Evolutionary conservation across 164 flowering plant genomes (phyloP).

Genomic region (Tetracentron sinense): DNA sequence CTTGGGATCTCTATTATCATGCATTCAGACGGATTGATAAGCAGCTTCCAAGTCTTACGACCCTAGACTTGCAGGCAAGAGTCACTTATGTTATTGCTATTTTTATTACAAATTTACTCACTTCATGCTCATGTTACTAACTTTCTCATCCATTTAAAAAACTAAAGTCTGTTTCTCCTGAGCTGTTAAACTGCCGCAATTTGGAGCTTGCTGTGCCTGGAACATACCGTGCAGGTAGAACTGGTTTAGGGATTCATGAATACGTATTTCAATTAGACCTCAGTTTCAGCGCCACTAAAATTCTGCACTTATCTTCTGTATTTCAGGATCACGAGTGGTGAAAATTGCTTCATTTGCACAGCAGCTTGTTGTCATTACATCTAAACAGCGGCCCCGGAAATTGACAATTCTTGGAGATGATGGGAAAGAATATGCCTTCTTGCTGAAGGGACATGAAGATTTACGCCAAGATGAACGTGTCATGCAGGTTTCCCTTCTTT

Average conservation of each 20-base stretch:
- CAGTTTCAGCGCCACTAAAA: not conserved
- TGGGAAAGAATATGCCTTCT: slow-evolving; percentile 92
- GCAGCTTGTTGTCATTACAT: slow-evolving; percentile 90
- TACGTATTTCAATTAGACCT: not conserved
- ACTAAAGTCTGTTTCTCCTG: slow-evolving; percentile 90
- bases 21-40: slow-evolving; percentile 93
- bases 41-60: slow-evolving; percentile 89
- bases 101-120: slow-evolving; percentile 10
- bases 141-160: slow-evolving; percentile 11
- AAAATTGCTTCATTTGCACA: slow-evolving; percentile 89
- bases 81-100: not conserved
- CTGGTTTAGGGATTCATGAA: too few species aligned
- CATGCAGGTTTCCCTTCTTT: slow-evolving; percentile 70
- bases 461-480: slow-evolving; percentile 99
- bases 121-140: slow-evolving; percentile 5
- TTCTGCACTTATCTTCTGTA: not conserved
- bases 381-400: slow-evolving; percentile 95
- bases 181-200: slow-evolving; percentile 65
- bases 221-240: slow-evolving; percentile 96
- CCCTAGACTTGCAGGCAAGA: slow-evolving; percentile 87
- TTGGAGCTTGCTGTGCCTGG: slow-evolving; percentile 99
- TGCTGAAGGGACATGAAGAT: slow-evolving; percentile 98
- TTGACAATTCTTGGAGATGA: slow-evolving; percentile 95
- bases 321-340: slow-evolving; percentile 75
- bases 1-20: slow-evolving; percentile 99